These are phyloP conservation scores for Coemansia sp. DNA, from an alignment of 192 early-diverging fungal genomes.

Conservation along the genomic window DNA sequence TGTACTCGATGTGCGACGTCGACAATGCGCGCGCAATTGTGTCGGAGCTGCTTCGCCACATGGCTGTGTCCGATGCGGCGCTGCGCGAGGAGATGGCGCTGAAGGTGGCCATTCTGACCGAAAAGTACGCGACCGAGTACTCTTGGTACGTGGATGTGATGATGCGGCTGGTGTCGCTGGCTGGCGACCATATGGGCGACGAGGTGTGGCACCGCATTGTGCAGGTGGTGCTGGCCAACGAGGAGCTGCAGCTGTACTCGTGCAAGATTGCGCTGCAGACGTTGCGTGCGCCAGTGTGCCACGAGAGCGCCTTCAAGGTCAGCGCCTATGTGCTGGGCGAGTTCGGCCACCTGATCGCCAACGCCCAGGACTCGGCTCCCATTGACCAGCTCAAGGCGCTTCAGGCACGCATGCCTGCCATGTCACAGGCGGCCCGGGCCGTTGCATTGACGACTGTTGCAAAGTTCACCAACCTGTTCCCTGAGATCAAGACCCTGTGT, in stretches of 20 bases:
- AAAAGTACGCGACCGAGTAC: slow-evolving; percentile 96
- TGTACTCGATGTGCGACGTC: slow-evolving; percentile 97
- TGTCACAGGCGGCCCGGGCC: slow-evolving; percentile 75
- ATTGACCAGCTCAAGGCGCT: slow-evolving; percentile 94
- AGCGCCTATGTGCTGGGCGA: slow-evolving; percentile 97
- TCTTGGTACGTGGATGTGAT: slow-evolving; percentile 99
- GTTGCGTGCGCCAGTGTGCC: slow-evolving; percentile 84
- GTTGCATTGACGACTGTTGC: slow-evolving; percentile 89
- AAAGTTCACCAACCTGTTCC: slow-evolving; percentile 97
- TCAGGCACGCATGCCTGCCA: slow-evolving; percentile 86
- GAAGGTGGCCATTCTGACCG: slow-evolving; percentile 97
- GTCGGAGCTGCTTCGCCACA: slow-evolving; percentile 86
- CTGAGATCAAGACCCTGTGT: slow-evolving; percentile 91
- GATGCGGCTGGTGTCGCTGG: slow-evolving; percentile 90
- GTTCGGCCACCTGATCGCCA: slow-evolving; percentile 95
- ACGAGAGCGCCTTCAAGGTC: slow-evolving; percentile 94
- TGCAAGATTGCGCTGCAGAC: slow-evolving; percentile 79
- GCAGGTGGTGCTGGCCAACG: slow-evolving; percentile 94
- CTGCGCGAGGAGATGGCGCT: slow-evolving; percentile 98
- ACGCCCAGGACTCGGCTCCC: slow-evolving; percentile 78
- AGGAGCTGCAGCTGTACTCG: slow-evolving; percentile 93
- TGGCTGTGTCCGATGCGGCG: slow-evolving; percentile 84
- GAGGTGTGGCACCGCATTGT: slow-evolving; percentile 98
- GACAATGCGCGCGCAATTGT: slow-evolving; percentile 85
- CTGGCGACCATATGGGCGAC: slow-evolving; percentile 94